These are phyloP conservation scores for Juglanconis oblonga DNA, from an alignment of 2,329 filamentous ascomycete species.

Conservation along the genomic window DNA sequence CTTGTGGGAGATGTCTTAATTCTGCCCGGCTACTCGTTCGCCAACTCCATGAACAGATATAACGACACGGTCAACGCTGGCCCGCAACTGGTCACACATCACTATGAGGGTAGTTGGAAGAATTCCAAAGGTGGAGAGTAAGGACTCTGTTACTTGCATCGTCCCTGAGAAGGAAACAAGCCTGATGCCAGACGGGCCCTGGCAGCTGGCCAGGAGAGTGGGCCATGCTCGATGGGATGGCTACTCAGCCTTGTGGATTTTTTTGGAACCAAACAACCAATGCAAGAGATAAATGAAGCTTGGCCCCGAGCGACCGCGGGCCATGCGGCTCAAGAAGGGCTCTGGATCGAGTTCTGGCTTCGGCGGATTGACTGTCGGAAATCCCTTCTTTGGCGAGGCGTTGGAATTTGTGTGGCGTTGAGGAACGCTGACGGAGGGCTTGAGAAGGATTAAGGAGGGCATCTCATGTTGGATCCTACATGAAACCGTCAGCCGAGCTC, in stretches of 20 bases:
- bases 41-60: not conserved
- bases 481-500: not conserved
- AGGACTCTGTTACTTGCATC: no score
- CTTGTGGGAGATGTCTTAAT: not conserved
- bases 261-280: slow-evolving; percentile 1
- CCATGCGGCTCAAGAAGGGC: not conserved
- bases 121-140: slow-evolving; percentile 4
- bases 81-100: not conserved
- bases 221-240: not conserved
- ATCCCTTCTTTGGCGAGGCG: not conserved
- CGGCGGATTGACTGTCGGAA: not conserved
- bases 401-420: not conserved
- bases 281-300: not conserved
- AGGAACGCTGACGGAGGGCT: not conserved
- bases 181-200: slow-evolving; percentile 5
- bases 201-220: not conserved
- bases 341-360: not conserved
- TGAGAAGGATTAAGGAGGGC: not conserved
- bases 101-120: slow-evolving; percentile 11
- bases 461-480: not conserved
- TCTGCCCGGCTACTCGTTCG: not conserved
- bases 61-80: not conserved
- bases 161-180: not conserved
- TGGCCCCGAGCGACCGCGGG: not conserved
- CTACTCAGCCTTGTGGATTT: slow-evolving; percentile 2